These are phyloP conservation scores for Candida ponderosae DNA, from an alignment of 805 yeast genomes.

Conservation along the genomic window DNA sequence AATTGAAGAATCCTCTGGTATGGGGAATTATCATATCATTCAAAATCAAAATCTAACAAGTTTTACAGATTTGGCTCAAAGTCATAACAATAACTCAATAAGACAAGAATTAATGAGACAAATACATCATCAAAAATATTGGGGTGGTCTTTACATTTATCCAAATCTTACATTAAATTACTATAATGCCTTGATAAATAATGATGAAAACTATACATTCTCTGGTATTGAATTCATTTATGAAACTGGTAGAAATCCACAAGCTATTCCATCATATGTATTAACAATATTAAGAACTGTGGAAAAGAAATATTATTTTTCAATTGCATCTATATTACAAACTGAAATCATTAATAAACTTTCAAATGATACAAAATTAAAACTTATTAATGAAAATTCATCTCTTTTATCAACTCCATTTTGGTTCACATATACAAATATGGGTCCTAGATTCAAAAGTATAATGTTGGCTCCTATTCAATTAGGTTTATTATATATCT, in stretches of 20 bases:
- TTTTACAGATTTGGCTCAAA: slow-evolving; percentile 3
- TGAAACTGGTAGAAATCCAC: slow-evolving; percentile 54
- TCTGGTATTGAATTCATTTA: slow-evolving; percentile 29
- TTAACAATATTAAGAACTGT: slow-evolving; percentile 26
- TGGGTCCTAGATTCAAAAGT: slow-evolving; percentile 33
- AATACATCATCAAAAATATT: slow-evolving; percentile 45
- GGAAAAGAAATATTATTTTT: slow-evolving; percentile 3
- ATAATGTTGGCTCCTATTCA: slow-evolving; percentile 53
- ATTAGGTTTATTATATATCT: slow-evolving; percentile 59
- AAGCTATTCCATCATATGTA: slow-evolving; percentile 32
- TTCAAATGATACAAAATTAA: no score
- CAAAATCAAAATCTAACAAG: neutral
- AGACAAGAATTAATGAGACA: slow-evolving; percentile 29
- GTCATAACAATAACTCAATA: slow-evolving; percentile 4
- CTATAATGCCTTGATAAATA: slow-evolving; percentile 10
- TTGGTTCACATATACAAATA: slow-evolving; percentile 25
- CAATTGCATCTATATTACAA: neutral
- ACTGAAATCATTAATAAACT: no score
- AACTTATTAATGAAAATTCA: neutral
- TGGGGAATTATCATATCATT: slow-evolving; percentile 14
- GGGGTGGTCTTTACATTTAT: slow-evolving; percentile 49
- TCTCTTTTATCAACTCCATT: slow-evolving; percentile 7
- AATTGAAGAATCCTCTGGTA: neutral
- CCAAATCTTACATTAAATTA: slow-evolving; percentile 32
- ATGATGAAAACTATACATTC: neutral